Evolutionary conservation across 306 rosid genomes (phyloP).

Genomic region (Citrullus amarus): DNA sequence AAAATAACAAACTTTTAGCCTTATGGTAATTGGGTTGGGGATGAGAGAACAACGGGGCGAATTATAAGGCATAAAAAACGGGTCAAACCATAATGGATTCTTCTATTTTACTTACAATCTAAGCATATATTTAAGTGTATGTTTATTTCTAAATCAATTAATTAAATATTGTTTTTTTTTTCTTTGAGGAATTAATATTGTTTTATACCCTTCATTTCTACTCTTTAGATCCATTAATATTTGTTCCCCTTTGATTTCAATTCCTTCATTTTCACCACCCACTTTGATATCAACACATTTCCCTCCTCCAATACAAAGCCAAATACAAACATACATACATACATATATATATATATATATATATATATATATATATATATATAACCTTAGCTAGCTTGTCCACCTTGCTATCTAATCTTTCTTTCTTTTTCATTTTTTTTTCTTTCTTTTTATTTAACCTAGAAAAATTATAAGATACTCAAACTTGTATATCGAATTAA

Average conservation of each 20-base stretch:
- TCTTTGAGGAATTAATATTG: background rate
- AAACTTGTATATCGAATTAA: too few relatives aligned
- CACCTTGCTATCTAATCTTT: background rate
- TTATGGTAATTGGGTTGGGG: background rate
- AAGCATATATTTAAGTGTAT: background rate
- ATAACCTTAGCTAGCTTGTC: too few relatives aligned
- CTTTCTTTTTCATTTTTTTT: background rate
- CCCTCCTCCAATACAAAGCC: background rate
- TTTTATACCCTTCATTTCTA: background rate
- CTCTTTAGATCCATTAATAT: background rate
- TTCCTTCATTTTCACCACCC: constrained; percentile 9
- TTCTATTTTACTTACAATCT: background rate
- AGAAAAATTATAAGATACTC: background rate
- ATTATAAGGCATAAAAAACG: background rate
- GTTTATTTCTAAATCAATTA: background rate
- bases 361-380: too few relatives aligned
- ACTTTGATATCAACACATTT: background rate
- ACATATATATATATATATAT: too few relatives aligned
- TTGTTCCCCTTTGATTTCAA: background rate
- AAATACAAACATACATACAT: too few relatives aligned
- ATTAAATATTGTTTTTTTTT: background rate
- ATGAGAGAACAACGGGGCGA: constrained; percentile 8
- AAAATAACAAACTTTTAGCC: too few relatives aligned
- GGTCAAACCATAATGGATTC: constrained; percentile 7
- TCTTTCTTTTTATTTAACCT: background rate